These are phyloP conservation scores for Candida maltosa DNA, from an alignment of 805 yeast species.

Conservation along the genomic window DNA sequence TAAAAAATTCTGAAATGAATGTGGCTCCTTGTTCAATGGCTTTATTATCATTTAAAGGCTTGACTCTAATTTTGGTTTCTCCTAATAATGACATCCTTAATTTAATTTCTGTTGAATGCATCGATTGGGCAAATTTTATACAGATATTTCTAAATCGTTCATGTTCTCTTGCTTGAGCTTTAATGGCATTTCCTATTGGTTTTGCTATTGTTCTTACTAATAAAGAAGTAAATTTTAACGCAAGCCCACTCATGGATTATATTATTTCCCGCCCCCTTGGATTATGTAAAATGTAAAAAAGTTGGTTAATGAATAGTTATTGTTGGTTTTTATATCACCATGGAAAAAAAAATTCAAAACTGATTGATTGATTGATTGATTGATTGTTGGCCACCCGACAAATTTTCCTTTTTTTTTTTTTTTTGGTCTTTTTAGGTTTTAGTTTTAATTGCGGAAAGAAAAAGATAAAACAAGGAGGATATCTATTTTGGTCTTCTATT, in stretches of 20 bases:
- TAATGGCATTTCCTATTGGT: constrained; percentile 71
- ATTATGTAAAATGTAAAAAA: too few species aligned
- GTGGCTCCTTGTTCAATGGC: constrained; percentile 84
- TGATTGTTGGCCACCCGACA: too few species aligned
- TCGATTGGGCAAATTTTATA: constrained; percentile 65
- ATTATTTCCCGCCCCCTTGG: too few species aligned
- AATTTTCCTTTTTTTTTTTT: too few species aligned
- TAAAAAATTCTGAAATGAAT: constrained; percentile 71
- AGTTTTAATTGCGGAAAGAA: too few species aligned
- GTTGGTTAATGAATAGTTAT: too few species aligned
- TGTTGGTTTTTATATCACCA: too few species aligned
- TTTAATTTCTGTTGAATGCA: constrained; percentile 63
- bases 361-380: too few species aligned
- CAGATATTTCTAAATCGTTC: constrained; percentile 60
- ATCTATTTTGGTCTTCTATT: too few species aligned
- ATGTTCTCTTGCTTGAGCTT: constrained; percentile 73
- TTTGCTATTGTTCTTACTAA: constrained; percentile 73
- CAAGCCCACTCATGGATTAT: constrained; percentile 74
- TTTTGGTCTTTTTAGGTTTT: too few species aligned
- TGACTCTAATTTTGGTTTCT: constrained; percentile 48
- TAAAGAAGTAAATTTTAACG: constrained; percentile 69
- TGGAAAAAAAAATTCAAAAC: too few species aligned
- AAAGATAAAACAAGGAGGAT: too few species aligned
- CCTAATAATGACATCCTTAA: constrained; percentile 62
- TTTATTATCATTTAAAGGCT: constrained; percentile 78